A percentile compares a stretch with the other conserved stretches of the same genome.
These are phyloP conservation scores for Pseudocercospora macadamiae DNA, from an alignment of 2,329 filamentous ascomycete genomes.

Conservation along the genomic window DNA sequence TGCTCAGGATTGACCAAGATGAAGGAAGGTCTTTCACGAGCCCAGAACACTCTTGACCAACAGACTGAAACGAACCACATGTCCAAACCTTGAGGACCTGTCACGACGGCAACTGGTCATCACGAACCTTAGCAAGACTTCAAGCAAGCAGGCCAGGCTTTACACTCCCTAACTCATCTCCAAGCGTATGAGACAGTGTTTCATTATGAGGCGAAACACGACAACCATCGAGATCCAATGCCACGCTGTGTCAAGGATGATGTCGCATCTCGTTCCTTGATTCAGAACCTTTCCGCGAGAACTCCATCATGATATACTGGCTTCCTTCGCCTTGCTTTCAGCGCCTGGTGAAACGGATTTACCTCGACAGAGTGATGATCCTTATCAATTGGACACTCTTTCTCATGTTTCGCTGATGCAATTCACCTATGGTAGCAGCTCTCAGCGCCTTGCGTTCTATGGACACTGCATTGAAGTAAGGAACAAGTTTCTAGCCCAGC, in stretches of 20 bases:
- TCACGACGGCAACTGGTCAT: neutral
- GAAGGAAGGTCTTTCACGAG: neutral
- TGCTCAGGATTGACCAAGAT: too few species aligned
- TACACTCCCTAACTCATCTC: neutral
- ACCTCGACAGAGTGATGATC: too few species aligned
- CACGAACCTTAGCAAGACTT: neutral
- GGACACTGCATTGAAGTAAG: too few species aligned
- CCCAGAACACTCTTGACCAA: neutral
- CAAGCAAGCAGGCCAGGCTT: too few species aligned
- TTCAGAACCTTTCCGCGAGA: neutral
- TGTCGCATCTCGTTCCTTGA: neutral
- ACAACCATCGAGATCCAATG: conserved; percentile 1
- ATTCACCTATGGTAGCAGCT: too few species aligned
- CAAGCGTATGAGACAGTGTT: neutral
- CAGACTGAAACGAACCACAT: neutral
- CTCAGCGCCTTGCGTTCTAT: too few species aligned
- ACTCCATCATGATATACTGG: too few species aligned
- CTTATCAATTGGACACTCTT: too few species aligned
- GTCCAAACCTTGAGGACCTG: neutral
- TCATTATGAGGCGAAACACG: neutral
- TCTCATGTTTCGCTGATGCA: too few species aligned
- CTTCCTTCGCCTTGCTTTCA: too few species aligned
- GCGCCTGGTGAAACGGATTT: too few species aligned
- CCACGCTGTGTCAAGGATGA: neutral
- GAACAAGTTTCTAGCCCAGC: too few species aligned